Conservation (phyloP, 805 yeast genomes). For the Candida parachauliodes region DNA sequence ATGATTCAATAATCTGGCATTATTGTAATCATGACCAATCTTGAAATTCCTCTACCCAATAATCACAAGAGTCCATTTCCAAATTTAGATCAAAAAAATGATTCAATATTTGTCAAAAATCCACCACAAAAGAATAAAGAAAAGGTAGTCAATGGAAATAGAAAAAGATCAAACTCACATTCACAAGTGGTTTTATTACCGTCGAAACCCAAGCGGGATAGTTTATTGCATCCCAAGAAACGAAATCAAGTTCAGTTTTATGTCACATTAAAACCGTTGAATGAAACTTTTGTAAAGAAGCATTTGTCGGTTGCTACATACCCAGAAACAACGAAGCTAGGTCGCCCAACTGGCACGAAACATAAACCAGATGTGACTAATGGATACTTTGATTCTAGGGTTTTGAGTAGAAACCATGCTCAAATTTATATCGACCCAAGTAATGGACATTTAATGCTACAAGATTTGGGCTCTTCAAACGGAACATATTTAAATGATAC, state of each 20-base stretch:
- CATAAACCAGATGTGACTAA: constrained; percentile 63
- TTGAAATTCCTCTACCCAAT: neutral
- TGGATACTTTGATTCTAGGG: constrained; percentile 93
- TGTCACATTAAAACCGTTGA: constrained; percentile 71
- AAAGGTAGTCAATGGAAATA: constrained; percentile 6
- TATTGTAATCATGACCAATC: neutral
- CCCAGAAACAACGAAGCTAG: constrained; percentile 83
- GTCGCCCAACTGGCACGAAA: constrained; percentile 78
- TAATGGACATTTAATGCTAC: constrained; percentile 65
- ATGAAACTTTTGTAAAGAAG: constrained; percentile 79
- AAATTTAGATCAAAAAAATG: constrained; percentile 3
- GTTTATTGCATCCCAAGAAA: constrained; percentile 5
- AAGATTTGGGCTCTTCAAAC: constrained; percentile 87
- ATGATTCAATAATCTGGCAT: constrained; percentile 4
- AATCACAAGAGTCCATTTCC: constrained; percentile 7
- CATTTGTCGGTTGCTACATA: constrained; percentile 71
- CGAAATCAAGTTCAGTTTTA: constrained; percentile 43
- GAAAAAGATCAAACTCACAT: constrained; percentile 40
- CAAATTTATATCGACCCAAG: constrained; percentile 70
- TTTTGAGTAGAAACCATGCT: constrained; percentile 91
- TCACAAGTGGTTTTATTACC: constrained; percentile 34
- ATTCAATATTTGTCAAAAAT: constrained; percentile 3
- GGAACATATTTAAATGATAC: constrained; percentile 88
- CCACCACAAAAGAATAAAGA: constrained; percentile 2
- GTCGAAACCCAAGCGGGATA: constrained; percentile 10